Conservation (phyloP, 805 yeast species). For the Dipodascus albidus region DNA sequence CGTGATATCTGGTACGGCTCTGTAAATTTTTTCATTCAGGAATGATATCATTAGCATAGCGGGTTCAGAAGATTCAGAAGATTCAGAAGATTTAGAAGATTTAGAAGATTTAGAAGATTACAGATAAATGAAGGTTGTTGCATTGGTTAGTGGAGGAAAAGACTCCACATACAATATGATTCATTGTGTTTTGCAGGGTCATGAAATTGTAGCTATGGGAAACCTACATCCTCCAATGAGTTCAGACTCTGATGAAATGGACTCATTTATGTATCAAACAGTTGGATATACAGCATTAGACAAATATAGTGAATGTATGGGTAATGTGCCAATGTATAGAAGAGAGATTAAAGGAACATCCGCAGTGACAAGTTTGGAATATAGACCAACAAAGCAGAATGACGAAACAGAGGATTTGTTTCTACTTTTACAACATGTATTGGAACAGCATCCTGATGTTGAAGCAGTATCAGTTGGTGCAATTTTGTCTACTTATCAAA, state of each 20-base stretch:
- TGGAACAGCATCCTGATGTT: constrained; percentile 50
- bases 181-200: constrained; percentile 79
- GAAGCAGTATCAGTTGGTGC: constrained; percentile 94
- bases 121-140: constrained; percentile 71
- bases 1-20: no score
- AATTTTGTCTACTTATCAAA: constrained; percentile 86
- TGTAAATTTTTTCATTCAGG: no score
- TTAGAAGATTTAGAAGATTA: neutral
- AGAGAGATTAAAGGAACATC: constrained; percentile 53
- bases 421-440: constrained; percentile 38
- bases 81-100: no score
- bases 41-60: no score
- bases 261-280: constrained; percentile 95
- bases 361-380: constrained; percentile 55
- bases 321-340: constrained; percentile 71
- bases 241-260: constrained; percentile 52
- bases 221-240: constrained; percentile 57
- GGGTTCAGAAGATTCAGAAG: no score
- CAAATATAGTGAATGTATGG: constrained; percentile 50
- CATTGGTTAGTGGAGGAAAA: constrained; percentile 89
- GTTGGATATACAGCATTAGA: constrained; percentile 80
- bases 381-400: constrained; percentile 40
- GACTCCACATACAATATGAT: constrained; percentile 86
- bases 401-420: constrained; percentile 88
- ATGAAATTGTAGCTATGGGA: constrained; percentile 74